These are phyloP conservation scores for Alternaria sp. DNA, from an alignment of 2,329 filamentous ascomycete genomes.

Conservation along the genomic window DNA sequence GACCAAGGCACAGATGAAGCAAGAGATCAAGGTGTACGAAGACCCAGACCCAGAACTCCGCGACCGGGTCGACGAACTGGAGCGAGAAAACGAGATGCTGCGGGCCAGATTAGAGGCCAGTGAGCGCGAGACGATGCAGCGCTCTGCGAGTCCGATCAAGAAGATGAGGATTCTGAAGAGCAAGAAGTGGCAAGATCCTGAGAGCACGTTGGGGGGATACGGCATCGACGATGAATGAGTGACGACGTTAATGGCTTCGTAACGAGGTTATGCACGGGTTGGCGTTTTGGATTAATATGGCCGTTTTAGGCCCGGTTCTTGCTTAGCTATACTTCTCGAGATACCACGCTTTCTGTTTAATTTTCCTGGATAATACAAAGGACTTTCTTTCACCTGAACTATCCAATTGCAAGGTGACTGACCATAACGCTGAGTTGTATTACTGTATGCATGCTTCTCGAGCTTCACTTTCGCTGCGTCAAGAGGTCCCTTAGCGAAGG, in stretches of 20 bases:
- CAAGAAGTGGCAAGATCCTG: conserved; percentile 55
- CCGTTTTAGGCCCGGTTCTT: neutral
- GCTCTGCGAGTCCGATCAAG: conserved; percentile 54
- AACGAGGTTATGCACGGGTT: conserved; percentile 5
- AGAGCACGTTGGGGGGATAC: conserved; percentile 20
- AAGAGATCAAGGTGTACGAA: conserved; percentile 53
- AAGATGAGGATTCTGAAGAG: conserved; percentile 58
- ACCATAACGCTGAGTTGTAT: neutral
- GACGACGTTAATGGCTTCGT: neutral
- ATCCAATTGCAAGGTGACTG: neutral
- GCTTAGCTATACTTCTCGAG: conserved; percentile 3
- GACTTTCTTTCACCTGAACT: neutral
- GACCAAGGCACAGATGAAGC: conserved; percentile 48
- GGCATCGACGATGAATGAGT: conserved; percentile 26
- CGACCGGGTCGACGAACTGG: conserved; percentile 48
- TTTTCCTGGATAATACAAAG: neutral
- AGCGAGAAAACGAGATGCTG: conserved; percentile 52
- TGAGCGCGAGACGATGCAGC: conserved; percentile 48
- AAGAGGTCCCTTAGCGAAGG: neutral
- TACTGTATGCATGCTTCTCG: neutral
- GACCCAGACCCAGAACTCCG: conserved; percentile 49
- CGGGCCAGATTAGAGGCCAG: conserved; percentile 47
- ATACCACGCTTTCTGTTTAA: conserved; percentile 9
- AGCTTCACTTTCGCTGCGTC: neutral
- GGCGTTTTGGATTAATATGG: conserved; percentile 3